Conservation (phyloP, 2,329 filamentous ascomycete species). For the Colletotrichum graminicola region DNA sequence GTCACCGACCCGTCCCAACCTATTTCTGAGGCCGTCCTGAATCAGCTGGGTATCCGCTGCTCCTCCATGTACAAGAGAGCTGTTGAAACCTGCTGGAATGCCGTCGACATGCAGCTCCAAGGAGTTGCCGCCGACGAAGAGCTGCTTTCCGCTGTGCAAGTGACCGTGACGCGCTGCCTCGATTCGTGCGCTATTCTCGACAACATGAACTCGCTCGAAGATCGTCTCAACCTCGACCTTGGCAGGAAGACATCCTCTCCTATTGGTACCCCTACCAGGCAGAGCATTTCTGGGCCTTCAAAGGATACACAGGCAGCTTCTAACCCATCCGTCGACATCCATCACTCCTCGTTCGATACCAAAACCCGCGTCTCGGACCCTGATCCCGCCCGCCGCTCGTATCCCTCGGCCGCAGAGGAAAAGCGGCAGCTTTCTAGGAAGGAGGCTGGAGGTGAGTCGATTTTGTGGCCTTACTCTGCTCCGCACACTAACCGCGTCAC, state of each 20-base stretch:
- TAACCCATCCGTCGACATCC: conserved; percentile 55
- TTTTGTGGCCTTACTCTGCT: no score
- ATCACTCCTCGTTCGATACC: conserved; percentile 46
- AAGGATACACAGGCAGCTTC: conserved; percentile 27
- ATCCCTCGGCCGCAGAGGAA: conserved; percentile 36
- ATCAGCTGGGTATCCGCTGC: conserved; percentile 75
- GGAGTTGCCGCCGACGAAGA: conserved; percentile 62
- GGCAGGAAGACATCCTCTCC: conserved; percentile 45
- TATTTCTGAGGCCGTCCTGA: conserved; percentile 71
- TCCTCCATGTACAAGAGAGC: conserved; percentile 82
- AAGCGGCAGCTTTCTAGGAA: conserved; percentile 32
- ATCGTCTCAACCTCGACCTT: conserved; percentile 63
- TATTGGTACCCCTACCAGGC: conserved; percentile 3
- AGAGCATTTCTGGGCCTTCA: conserved; percentile 32
- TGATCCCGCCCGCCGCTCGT: conserved; percentile 18
- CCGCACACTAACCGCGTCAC: conserved; percentile 1
- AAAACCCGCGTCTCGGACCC: conserved; percentile 30
- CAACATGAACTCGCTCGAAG: conserved; percentile 68
- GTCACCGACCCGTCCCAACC: conserved; percentile 59
- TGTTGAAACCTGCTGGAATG: conserved; percentile 77
- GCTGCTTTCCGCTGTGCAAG: conserved; percentile 66
- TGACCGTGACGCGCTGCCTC: conserved; percentile 68
- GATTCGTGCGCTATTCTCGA: conserved; percentile 74
- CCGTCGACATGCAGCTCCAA: conserved; percentile 73
- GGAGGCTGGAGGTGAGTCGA: conserved; percentile 7